phyloP scores from a whole-genome alignment of 352 stramenopile species.

The Pythium scleroteichum region DNA sequence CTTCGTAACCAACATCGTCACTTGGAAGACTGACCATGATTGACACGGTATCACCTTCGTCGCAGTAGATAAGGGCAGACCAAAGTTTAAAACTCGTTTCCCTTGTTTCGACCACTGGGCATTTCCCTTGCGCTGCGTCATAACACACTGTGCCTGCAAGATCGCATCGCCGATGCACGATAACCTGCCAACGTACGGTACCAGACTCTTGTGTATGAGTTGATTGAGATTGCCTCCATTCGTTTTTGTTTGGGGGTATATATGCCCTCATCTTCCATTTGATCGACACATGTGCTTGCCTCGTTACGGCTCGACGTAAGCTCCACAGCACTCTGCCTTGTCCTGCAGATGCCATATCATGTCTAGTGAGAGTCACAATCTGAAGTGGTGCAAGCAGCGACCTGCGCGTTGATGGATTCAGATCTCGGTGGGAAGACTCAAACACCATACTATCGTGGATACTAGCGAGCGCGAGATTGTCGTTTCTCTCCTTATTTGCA shows the following conservation, averaged over 20 bases:
- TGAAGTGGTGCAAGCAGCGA: neutral
- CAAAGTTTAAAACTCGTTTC: constrained; percentile 1
- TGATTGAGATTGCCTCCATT: no score
- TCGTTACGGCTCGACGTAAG: neutral
- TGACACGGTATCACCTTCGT: constrained; percentile 10
- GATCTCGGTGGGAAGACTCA: neutral
- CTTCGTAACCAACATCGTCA: neutral
- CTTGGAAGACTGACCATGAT: neutral
- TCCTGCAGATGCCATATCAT: neutral
- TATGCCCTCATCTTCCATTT: constrained; percentile 21
- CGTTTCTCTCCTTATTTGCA: constrained; percentile 2
- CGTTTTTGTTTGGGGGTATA: neutral
- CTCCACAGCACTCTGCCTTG: constrained; percentile 6
- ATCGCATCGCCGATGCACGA: constrained; percentile 18
- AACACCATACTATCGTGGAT: constrained; percentile 12
- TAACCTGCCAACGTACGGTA: constrained; percentile 7
- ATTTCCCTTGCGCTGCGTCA: neutral
- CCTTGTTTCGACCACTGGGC: no score
- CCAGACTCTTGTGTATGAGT: no score
- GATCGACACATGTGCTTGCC: constrained; percentile 17
- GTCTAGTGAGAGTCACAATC: neutral
- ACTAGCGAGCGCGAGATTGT: constrained; percentile 12
- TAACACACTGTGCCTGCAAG: neutral
- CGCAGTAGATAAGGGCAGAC: constrained; percentile 21
- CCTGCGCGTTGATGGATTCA: no score